Evolutionary conservation across 78 protist genomes (phyloP).

Genomic region (Planoprotostelium fungivorum): DNA sequence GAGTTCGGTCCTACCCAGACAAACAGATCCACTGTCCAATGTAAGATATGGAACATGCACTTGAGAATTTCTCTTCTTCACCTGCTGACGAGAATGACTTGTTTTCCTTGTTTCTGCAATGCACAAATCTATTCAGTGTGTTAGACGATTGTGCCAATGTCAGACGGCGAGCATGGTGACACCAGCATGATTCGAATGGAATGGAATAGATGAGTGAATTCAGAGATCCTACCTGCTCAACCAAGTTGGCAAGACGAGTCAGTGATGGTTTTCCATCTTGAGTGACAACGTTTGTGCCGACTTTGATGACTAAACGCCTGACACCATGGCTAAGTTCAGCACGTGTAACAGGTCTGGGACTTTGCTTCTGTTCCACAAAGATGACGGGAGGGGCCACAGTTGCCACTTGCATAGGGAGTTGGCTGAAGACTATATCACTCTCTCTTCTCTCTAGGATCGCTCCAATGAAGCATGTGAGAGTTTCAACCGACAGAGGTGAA

Average conservation of each 20-base stretch:
- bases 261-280: conserved; percentile 12
- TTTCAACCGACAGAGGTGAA: too few species aligned
- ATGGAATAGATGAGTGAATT: too few species aligned
- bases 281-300: conserved; percentile 29
- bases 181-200: too few species aligned
- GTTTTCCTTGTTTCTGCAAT: not conserved
- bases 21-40: not conserved
- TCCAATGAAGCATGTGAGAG: too few species aligned
- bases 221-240: conserved; percentile 23
- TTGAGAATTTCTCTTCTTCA: not conserved
- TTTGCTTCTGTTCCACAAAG: not conserved
- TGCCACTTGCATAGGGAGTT: not conserved
- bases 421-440: too few species aligned
- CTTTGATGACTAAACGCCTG: conserved; percentile 33
- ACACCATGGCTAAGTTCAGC: not conserved
- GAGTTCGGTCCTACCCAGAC: not conserved
- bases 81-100: conserved; percentile 38
- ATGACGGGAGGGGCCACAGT: not conserved
- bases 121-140: not conserved
- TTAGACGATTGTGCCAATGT: too few species aligned
- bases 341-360: not conserved
- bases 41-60: not conserved
- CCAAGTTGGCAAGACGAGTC: conserved; percentile 18
- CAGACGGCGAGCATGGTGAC: too few species aligned
- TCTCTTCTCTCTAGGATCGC: too few species aligned